Conservation (phyloP, 1,284 basidiomycete species). For the Naganishia sp. region DNA sequence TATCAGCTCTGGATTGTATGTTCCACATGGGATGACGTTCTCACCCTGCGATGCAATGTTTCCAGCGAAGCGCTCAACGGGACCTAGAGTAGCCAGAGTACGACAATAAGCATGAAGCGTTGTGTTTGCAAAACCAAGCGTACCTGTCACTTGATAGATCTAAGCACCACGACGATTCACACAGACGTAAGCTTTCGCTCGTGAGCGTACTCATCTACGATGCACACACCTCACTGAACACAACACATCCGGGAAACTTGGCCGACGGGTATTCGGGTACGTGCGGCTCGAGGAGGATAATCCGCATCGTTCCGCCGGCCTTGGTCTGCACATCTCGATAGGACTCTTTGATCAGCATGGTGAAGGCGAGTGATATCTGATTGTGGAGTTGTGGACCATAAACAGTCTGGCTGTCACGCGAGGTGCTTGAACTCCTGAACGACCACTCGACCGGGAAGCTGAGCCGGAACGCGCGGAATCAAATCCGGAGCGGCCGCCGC, state of each 20-base stretch:
- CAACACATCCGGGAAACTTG: conserved; percentile 55
- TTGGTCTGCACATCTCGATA: conserved; percentile 72
- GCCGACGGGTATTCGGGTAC: conserved; percentile 53
- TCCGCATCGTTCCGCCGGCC: conserved; percentile 67
- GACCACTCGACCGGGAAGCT: background rate
- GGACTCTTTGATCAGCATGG: conserved; percentile 78
- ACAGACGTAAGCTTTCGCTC: background rate
- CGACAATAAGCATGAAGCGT: background rate
- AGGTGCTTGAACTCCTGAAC: background rate
- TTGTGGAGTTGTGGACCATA: background rate
- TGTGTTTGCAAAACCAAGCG: background rate
- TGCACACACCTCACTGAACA: conserved; percentile 40
- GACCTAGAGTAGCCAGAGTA: conserved; percentile 27
- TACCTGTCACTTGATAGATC: conserved; percentile 56
- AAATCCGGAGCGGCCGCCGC: background rate
- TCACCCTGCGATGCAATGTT: conserved; percentile 81
- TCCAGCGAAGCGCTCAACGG: conserved; percentile 66
- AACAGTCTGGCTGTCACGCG: background rate
- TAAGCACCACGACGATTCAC: conserved; percentile 38
- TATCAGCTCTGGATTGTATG: conserved; percentile 69
- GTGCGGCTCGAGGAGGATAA: conserved; percentile 56
- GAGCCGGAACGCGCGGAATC: background rate
- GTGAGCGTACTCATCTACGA: background rate
- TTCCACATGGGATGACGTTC: background rate
- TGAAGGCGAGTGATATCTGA: conserved; percentile 4